Conservation (phyloP, 371 early-diverging fungal genomes). For the Syncephalastrum contaminatum region DNA sequence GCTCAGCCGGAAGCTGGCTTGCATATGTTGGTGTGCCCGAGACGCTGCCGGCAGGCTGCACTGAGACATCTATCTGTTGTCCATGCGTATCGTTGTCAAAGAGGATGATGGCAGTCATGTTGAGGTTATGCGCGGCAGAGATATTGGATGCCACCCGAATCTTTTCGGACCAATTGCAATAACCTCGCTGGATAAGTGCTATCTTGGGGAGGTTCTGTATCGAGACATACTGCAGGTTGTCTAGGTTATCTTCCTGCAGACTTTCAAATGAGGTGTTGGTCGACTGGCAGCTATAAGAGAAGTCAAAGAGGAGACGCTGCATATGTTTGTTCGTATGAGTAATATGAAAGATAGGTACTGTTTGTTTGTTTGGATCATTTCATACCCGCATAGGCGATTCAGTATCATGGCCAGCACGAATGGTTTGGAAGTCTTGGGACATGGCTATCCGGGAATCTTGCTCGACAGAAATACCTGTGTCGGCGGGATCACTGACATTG, state of each 20-base stretch:
- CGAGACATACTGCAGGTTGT: background rate
- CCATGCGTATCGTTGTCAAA: conserved; percentile 26
- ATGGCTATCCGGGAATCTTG: conserved; percentile 3
- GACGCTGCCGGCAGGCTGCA: too few relatives aligned
- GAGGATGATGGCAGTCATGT: conserved; percentile 28
- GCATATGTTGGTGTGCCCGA: background rate
- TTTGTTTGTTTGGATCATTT: too few relatives aligned
- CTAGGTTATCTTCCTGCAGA: conserved; percentile 8
- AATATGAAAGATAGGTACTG: background rate
- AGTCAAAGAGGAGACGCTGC: conserved; percentile 11
- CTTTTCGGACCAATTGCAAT: conserved; percentile 37
- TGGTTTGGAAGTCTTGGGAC: conserved; percentile 29
- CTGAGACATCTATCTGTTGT: too few relatives aligned
- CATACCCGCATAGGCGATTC: background rate
- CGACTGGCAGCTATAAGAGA: conserved; percentile 8
- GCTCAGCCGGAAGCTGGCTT: conserved; percentile 15
- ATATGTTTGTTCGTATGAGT: background rate
- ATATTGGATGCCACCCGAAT: conserved; percentile 17
- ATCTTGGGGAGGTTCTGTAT: conserved; percentile 23
- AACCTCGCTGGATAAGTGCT: conserved; percentile 33
- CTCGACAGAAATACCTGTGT: background rate
- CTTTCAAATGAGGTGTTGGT: conserved; percentile 12
- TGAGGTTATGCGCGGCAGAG: conserved; percentile 19
- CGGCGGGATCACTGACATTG: conserved; percentile 8
- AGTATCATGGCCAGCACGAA: conserved; percentile 22